Percentiles rank a stretch among this genome's conserved stretches.
Evolutionary conservation across 495 filamentous ascomycete species (phyloP).

Genomic region (Neurospora africana): DNA sequence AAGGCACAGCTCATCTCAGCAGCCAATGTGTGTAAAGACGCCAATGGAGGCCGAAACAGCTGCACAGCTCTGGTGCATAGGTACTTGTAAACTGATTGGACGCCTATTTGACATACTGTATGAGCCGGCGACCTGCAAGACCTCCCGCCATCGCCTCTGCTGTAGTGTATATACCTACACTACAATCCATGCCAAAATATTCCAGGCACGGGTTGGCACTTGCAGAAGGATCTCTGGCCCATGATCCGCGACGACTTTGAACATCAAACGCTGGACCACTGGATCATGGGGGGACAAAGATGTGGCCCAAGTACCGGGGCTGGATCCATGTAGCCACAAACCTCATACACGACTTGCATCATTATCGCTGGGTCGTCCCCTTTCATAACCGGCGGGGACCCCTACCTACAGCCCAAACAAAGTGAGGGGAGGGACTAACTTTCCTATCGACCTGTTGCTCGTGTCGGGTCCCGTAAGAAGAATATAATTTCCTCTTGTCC

Average conservation of each 20-base stretch:
- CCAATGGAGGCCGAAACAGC: neutral
- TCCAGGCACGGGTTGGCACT: neutral
- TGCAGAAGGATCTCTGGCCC: neutral
- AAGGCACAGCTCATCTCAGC: neutral
- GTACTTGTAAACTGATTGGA: neutral
- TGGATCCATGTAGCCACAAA: conserved; percentile 20
- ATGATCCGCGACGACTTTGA: conserved; percentile 18
- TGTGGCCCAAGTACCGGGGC: conserved; percentile 8
- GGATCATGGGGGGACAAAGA: conserved; percentile 1
- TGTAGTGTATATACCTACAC: neutral
- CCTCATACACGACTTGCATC: conserved; percentile 23
- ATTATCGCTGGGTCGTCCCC: conserved; percentile 16
- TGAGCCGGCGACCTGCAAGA: neutral
- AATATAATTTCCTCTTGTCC: neutral
- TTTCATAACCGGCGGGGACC: conserved; percentile 13
- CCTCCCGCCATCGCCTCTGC: neutral
- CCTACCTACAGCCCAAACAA: neutral
- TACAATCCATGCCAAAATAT: neutral
- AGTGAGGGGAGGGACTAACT: neutral
- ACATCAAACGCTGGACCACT: conserved; percentile 29
- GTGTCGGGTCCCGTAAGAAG: neutral
- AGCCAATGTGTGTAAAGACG: neutral
- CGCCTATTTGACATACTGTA: neutral
- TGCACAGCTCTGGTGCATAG: neutral
- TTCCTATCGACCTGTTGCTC: neutral